Conservation (phyloP, 345 rosid genomes). For the Syzygium jambos region DNA sequence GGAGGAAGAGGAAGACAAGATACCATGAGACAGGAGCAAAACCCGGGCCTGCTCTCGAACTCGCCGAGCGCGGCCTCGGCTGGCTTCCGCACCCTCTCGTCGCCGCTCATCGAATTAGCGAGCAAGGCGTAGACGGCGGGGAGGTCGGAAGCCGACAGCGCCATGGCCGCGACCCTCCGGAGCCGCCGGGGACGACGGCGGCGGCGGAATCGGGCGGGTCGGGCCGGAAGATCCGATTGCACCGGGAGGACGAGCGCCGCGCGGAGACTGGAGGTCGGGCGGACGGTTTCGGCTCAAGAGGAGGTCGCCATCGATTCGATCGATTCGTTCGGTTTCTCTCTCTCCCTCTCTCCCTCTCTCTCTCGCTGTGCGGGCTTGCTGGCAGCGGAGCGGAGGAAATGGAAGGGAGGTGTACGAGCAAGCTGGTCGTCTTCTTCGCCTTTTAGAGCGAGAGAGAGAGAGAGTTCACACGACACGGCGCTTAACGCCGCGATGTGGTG, state of each 20-base stretch:
- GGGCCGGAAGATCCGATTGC: background rate
- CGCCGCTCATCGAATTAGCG: slow-evolving; percentile 85
- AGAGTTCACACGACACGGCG: background rate
- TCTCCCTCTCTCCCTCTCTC: background rate
- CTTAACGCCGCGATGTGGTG: background rate
- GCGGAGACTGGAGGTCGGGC: background rate
- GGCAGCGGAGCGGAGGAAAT: background rate
- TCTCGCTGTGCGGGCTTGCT: background rate
- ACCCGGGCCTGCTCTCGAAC: slow-evolving; percentile 87
- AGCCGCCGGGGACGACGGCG: background rate
- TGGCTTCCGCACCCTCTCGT: slow-evolving; percentile 66
- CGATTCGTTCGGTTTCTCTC: background rate
- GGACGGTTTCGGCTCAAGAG: background rate
- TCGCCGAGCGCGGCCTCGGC: slow-evolving; percentile 87
- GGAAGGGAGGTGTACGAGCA: background rate
- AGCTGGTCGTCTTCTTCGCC: background rate
- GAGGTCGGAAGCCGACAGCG: slow-evolving; percentile 85
- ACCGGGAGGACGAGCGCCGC: background rate
- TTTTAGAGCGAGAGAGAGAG: background rate
- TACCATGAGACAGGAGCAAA: slow-evolving; percentile 95
- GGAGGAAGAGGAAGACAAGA: background rate
- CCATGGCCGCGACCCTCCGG: slow-evolving; percentile 33
- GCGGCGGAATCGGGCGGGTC: background rate
- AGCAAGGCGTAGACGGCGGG: slow-evolving; percentile 69
- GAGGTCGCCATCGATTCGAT: background rate